Base-by-base conservation (phyloP, 2,329 filamentous ascomycete genomes). In the Aspergillus sp. region DNA sequence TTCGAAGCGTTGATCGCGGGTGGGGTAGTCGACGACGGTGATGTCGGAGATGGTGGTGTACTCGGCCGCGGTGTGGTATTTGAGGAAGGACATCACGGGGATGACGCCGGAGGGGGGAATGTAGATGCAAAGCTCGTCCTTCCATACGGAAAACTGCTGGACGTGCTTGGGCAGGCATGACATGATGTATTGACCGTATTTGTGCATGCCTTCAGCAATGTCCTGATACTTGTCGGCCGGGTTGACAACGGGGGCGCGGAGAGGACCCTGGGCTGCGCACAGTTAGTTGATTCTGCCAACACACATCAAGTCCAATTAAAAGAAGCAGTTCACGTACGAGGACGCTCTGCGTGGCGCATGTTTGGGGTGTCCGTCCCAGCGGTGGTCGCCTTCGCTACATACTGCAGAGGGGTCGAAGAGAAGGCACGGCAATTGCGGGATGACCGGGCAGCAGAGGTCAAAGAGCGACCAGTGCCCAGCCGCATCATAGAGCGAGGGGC, bases 71-170 rank as follows among this genome's bases (percentile, higher is more conserved):
- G 95, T 97, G 84, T 99, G 96, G 83, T 97, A 91, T 83, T 98
- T 98, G 72, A 99, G 85, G 83, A 99, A 99, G 64, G 86, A 88
- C 79, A 99, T 93, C 72, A 96, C 91, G 45, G 95, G 95, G 69
- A 97, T 87, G 71, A 98, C 88, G 69, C 92, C 95, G 43, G 91
- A 82, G 1, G 95, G 95, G 52, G 92, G 85, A 74, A 98, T 95
- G 80, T 96, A 94, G 77, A 97, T 92, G 71, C 91, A 93, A 76
- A 99, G 88, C 81, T 99, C 95, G 77, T 99, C 95, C 83, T 99
- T 99, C 95, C 95, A 99, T 59, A 99, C 94, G 13, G 93, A 96
- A 83, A 98, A 98, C 82, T 99, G 95, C 83, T 99, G 96, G 72
- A 99, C 87, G 81, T 97, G 97, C 84, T 97, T 98, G 72, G 95